Conservation (phyloP, 345 rosid genomes). For the Turritis glabra region DNA sequence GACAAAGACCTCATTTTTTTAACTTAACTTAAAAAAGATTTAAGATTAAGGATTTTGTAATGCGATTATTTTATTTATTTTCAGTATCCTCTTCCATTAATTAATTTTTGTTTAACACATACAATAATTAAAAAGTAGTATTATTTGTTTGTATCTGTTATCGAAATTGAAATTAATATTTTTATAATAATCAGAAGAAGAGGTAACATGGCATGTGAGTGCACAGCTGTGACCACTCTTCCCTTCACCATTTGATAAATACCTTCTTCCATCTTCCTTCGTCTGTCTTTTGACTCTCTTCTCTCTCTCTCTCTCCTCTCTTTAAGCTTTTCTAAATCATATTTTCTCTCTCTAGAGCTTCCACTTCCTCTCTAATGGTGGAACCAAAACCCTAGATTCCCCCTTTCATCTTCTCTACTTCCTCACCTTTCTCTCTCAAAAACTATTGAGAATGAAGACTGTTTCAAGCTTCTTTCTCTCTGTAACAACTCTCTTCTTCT, state of each 20-base stretch:
- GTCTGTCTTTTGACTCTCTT: constrained; percentile 46
- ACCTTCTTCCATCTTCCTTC: constrained; percentile 52
- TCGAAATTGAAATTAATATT: constrained; percentile 22
- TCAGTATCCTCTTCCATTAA: constrained; percentile 19
- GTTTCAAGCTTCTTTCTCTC: constrained; percentile 35
- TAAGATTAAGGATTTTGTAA: constrained; percentile 20
- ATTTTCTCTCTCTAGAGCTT: constrained; percentile 34
- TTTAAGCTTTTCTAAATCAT: not conserved
- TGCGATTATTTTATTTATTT: constrained; percentile 9
- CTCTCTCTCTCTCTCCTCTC: constrained; percentile 30
- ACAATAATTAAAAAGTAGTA: constrained; percentile 36
- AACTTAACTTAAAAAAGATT: not conserved
- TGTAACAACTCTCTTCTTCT: constrained; percentile 16
- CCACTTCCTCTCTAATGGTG: constrained; percentile 52
- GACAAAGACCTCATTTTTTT: constrained; percentile 40
- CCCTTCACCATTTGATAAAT: constrained; percentile 56
- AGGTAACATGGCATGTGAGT: constrained; percentile 87
- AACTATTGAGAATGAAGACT: constrained; percentile 26
- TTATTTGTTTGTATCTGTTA: constrained; percentile 41
- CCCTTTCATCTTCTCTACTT: constrained; percentile 9
- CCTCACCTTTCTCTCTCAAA: not conserved
- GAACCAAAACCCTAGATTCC: constrained; percentile 44
- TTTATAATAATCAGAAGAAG: constrained; percentile 29
- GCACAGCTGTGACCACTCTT: constrained; percentile 79
- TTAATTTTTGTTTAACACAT: not conserved